Evolutionary conservation across 306 rosid species (phyloP).

Genomic region (Comarum palustre): DNA sequence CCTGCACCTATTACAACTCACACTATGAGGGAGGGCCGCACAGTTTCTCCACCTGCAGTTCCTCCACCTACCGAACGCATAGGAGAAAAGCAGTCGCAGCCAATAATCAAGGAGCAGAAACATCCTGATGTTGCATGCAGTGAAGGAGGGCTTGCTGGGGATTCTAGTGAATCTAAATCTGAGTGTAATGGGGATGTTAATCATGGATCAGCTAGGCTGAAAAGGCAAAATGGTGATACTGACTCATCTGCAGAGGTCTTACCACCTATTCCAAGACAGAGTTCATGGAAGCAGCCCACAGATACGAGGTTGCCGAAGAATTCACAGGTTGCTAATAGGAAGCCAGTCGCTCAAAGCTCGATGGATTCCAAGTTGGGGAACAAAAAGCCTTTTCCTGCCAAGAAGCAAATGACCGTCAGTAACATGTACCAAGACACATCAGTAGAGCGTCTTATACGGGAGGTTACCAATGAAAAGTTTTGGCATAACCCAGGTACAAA

Average conservation of each 20-base stretch:
- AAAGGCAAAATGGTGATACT: conserved; percentile 57
- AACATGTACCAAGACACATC: conserved; percentile 74
- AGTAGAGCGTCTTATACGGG: conserved; percentile 94
- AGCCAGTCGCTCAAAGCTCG: conserved; percentile 59
- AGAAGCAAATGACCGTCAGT: conserved; percentile 65
- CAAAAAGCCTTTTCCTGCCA: conserved; percentile 67
- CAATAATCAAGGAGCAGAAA: conserved; percentile 60
- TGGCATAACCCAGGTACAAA: conserved; percentile 94
- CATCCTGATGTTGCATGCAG: conserved; percentile 46
- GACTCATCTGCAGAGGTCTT: conserved; percentile 62
- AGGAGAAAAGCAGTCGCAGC: conserved; percentile 47
- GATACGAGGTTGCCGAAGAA: conserved; percentile 70
- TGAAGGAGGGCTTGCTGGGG: conserved; percentile 55
- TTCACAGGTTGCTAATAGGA: conserved; percentile 53
- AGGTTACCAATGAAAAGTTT: conserved; percentile 94
- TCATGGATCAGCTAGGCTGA: conserved; percentile 54
- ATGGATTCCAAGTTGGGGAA: conserved; percentile 58
- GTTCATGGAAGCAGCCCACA: conserved; percentile 76
- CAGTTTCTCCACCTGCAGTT: conserved; percentile 35
- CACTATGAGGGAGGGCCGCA: conserved; percentile 68
- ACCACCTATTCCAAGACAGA: conserved; percentile 77
- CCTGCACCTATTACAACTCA: conserved; percentile 61
- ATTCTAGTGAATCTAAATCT: conserved; percentile 54
- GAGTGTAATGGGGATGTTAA: conserved; percentile 66
- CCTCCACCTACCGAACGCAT: conserved; percentile 52